These are phyloP conservation scores for Phialocephala sp. DNA, from an alignment of 2,329 filamentous ascomycete species.

Conservation along the genomic window DNA sequence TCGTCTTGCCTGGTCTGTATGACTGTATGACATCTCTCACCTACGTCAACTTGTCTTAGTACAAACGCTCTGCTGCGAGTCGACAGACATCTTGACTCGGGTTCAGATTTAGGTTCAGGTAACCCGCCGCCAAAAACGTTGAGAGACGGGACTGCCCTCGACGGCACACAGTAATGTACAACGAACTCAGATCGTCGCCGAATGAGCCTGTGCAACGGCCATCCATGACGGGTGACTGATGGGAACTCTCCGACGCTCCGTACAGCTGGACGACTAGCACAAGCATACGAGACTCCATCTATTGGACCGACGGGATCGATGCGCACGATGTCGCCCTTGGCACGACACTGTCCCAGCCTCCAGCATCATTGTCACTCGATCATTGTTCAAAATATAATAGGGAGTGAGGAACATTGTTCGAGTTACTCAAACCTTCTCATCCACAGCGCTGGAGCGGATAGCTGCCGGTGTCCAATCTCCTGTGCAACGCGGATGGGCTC, in stretches of 20 bases:
- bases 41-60: not conserved
- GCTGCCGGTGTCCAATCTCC: not conserved
- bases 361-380: not conserved
- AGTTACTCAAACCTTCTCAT: not conserved
- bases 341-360: not conserved
- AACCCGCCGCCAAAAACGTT: not conserved
- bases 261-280: not conserved
- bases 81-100: not conserved
- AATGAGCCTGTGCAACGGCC: not conserved
- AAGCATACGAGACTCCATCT: no score
- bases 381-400: not conserved
- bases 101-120: slow-evolving; percentile 4
- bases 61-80: slow-evolving; percentile 11
- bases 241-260: no score
- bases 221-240: not conserved
- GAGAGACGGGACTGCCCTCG: not conserved
- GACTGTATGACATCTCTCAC: not conserved
- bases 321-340: not conserved
- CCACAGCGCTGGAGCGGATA: not conserved
- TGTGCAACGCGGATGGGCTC: not conserved
- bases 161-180: not conserved
- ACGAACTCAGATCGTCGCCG: not conserved
- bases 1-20: no score
- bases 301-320: no score
- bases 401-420: not conserved